Evolutionary conservation across 2,329 filamentous ascomycete species (phyloP), one percentile per base, ranked within the genome.

Genomic region (Byssochlamys sp.): DNA sequence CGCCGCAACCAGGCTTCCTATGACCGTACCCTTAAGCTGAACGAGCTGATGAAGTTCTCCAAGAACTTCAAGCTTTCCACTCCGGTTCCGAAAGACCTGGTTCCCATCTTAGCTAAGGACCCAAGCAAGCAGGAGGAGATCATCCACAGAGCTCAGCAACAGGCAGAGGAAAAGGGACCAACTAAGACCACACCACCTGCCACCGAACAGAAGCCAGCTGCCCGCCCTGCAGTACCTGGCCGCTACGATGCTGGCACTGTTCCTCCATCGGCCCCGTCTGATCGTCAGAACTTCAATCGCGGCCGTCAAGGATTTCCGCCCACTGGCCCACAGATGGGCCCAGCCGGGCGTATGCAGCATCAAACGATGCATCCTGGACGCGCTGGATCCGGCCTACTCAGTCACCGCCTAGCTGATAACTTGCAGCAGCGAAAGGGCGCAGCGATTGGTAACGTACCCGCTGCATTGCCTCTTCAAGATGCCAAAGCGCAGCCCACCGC

Each of bases 81-180:
- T 2, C 91, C 91, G 4, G 91, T 99, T 10, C 94, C 94, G 1
- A 86, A 84, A 55, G 94, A 99, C 72, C 77, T 99, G 35, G 91
- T 99, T 28, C 87, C 90, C 1, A 99, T 99, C 63, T 87, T 99
- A 60, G 92, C 94, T 58, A 99, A 97, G 71, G 94, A 99, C 69
- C 91, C 91, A n/a, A 82, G 79, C 52, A 99, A 96, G 77, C 94
- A 97, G 74, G 86, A 91, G 67, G 85, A 91, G 69, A 97, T 99
- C 61, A 87, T 96, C 67, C 88, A 91, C 65, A 95, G 91, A 73
- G 90, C 90, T 1, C 84, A 89, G 60, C 84, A 85, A 67, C 87
- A 92, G 63, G 86, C 85, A 2, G 85, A 90, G 57, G 75, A 80
- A 51, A 77, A 82, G 61, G 69, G 76, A 49, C 67, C 73, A 65